A percentile compares a stretch with the other conserved stretches of the same genome.
Evolutionary conservation across 371 early-diverging fungal genomes (phyloP).

Genomic region (Entomophthora muscae): DNA sequence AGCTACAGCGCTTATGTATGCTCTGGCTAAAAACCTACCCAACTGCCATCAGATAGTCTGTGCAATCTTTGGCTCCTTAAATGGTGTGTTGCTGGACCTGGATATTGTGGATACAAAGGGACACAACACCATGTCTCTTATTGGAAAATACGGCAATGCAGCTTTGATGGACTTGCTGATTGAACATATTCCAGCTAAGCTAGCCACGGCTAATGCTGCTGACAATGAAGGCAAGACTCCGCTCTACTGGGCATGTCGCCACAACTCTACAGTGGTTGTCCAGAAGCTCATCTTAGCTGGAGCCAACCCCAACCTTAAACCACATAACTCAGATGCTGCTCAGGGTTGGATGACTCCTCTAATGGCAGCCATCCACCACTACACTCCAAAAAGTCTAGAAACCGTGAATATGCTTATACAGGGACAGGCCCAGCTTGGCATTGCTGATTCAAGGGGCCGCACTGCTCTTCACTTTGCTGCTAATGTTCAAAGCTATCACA

Average conservation of each 20-base stretch:
- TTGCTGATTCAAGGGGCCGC: constrained; percentile 12
- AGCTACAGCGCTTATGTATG: constrained; percentile 13
- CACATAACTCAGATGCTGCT: too few relatives aligned
- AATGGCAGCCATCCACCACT: constrained; percentile 12
- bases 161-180: too few relatives aligned
- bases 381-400: constrained; percentile 7
- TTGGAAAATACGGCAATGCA: too few relatives aligned
- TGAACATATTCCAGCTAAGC: neutral
- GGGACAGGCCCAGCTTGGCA: constrained; percentile 12
- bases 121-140: neutral
- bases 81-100: neutral
- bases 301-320: constrained; percentile 15
- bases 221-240: constrained; percentile 14
- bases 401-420: constrained; percentile 11
- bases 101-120: neutral
- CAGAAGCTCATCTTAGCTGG: constrained; percentile 14
- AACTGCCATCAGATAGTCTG: too few relatives aligned
- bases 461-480: constrained; percentile 27
- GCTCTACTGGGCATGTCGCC: constrained; percentile 16
- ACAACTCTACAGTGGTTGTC: constrained; percentile 15
- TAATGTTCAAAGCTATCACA: constrained; percentile 15
- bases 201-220: constrained; percentile 12
- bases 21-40: constrained; percentile 13
- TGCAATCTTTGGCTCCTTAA: neutral
- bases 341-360: constrained; percentile 9